These are phyloP conservation scores for Neurospora africana DNA, from an alignment of 495 filamentous ascomycete genomes.

Conservation along the genomic window DNA sequence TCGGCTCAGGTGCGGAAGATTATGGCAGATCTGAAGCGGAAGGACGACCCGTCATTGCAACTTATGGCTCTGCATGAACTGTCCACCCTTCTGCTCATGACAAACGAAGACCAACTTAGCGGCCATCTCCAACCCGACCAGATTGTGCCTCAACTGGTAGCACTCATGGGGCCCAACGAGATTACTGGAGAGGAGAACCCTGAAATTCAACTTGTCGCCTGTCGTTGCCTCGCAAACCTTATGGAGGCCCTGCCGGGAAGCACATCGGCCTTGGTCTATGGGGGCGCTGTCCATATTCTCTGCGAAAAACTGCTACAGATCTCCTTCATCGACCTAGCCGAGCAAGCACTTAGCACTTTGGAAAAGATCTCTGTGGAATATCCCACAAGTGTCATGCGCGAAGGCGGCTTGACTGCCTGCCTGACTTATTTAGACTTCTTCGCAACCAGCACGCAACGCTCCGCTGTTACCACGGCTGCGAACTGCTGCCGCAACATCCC, in stretches of 20 bases:
- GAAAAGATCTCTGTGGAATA: slow-evolving; percentile 98
- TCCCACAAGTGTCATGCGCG: slow-evolving; percentile 88
- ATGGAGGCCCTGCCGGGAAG: slow-evolving; percentile 95
- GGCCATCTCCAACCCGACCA: slow-evolving; percentile 91
- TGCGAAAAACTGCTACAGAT: slow-evolving; percentile 93
- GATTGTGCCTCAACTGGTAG: slow-evolving; percentile 90
- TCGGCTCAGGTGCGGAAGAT: slow-evolving; percentile 73
- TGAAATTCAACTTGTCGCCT: slow-evolving; percentile 96
- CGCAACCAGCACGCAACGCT: slow-evolving; percentile 89
- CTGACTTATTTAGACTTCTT: slow-evolving; percentile 95
- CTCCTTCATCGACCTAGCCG: slow-evolving; percentile 90
- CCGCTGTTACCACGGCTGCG: slow-evolving; percentile 91
- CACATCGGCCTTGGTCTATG: slow-evolving; percentile 91
- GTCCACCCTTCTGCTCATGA: slow-evolving; percentile 84
- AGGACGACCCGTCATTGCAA: slow-evolving; percentile 81
- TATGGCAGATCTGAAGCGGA: slow-evolving; percentile 70
- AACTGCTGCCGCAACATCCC: slow-evolving; percentile 97
- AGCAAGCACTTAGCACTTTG: slow-evolving; percentile 91
- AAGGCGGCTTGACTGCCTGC: slow-evolving; percentile 89
- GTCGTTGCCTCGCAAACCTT: slow-evolving; percentile 89
- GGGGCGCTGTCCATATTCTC: slow-evolving; percentile 84
- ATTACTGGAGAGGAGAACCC: slow-evolving; percentile 80
- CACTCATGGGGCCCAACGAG: slow-evolving; percentile 83
- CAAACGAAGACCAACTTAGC: slow-evolving; percentile 92
- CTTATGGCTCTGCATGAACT: slow-evolving; percentile 88